Evolutionary conservation across 768 basidiomycete species (phyloP), one percentile per base, ranked within the genome.

Genomic region (Inosperma sp.): DNA sequence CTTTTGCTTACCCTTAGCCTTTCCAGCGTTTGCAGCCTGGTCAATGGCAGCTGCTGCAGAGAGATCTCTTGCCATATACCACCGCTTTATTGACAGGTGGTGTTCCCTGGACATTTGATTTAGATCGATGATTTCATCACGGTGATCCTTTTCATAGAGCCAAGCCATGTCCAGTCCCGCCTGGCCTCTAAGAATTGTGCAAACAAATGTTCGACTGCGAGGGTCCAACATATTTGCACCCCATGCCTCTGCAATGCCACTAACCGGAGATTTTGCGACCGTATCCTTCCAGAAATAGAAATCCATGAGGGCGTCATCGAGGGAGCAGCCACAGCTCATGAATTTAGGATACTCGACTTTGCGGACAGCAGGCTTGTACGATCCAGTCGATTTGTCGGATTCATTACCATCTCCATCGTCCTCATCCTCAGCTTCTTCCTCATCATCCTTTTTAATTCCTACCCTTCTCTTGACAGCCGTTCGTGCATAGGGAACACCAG

Each of bases 221-320:
- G 39, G 39, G 39, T 40, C 39, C 39, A 40, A 22, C 39, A 40
- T 40, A 5, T 40, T 25, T 40, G 21, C 39, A 40, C 39, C 2
- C 40, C 40, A 41, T 13, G 22, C 40, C 5, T 41, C 40, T 4
- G 2, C 26, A 4, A 41, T 41, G 2, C 40, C 40, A 41, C 22
- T 41, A n/a, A 26, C 26, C 40, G 10, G 4, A 41, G 22, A 41
- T 16, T n/a, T 22, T 23, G 40, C 40, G 1, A 4, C 5, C 2
- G 40, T 41, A 26, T 41, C 40, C 40, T 41, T 41, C 40, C 40
- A 41, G 5, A 41, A 41, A 26, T 23, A 41, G 5, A 41, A 41
- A 9, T 41, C 40, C 1, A 41, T 22, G 26, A 41, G 40, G 26
- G 10, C 40, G 0, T 41, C 23, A 23, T 41, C 40, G 14, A 41